These are phyloP conservation scores for Galerina marginata DNA, from an alignment of 768 basidiomycete species.

Conservation along the genomic window DNA sequence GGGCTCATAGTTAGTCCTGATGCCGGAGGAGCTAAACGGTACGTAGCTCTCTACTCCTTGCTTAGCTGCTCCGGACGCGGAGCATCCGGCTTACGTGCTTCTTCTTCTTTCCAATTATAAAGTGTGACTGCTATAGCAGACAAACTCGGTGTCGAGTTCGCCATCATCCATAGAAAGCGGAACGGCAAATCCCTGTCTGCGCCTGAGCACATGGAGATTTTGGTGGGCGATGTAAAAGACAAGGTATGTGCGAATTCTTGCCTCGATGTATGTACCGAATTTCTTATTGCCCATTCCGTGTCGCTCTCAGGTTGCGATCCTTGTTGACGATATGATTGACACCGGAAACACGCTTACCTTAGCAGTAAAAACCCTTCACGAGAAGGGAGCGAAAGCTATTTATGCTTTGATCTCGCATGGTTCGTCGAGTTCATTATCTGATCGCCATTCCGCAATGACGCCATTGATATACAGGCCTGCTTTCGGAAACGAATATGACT, in stretches of 20 bases:
- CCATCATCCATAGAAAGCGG: conserved; percentile 91
- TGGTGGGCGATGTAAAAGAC: conserved; percentile 93
- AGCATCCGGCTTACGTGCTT: conserved; percentile 15
- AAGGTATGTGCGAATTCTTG: conserved; percentile 55
- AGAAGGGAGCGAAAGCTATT: conserved; percentile 87
- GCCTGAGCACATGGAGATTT: conserved; percentile 86
- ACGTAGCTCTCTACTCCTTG: conserved; percentile 33
- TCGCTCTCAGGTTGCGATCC: conserved; percentile 74
- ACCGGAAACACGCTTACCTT: conserved; percentile 88
- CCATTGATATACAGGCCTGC: conserved; percentile 58
- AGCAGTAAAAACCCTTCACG: conserved; percentile 84
- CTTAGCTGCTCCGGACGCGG: conserved; percentile 5
- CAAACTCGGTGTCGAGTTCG: conserved; percentile 94
- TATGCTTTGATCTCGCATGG: conserved; percentile 94
- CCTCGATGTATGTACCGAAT: conserved; percentile 3
- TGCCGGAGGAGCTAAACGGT: conserved; percentile 99
- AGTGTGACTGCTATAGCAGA: conserved; percentile 96
- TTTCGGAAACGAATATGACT: conserved; percentile 77
- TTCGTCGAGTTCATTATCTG: conserved; percentile 29
- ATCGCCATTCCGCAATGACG: neutral
- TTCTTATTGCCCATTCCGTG: neutral
- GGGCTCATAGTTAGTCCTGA: conserved; percentile 95
- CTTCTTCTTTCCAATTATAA: conserved; percentile 10
- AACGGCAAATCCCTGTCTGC: conserved; percentile 68
- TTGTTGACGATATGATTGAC: conserved; percentile 99